A percentile compares a stretch with the other conserved stretches of the same genome.
Conservation (phyloP, 306 rosid genomes). For the Cyamopsis tetragonoloba region DNA sequence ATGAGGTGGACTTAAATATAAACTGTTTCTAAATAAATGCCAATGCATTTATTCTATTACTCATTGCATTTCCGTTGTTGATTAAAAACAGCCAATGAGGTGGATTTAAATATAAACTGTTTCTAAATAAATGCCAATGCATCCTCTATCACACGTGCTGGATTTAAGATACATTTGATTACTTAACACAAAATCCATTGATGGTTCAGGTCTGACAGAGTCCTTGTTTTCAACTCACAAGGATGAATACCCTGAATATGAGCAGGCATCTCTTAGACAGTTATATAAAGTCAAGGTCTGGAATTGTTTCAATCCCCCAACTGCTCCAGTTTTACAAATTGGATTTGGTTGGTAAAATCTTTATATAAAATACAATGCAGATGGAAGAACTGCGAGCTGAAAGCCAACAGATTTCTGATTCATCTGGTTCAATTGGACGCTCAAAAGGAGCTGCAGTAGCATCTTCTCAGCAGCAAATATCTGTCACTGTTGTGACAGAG, state of each 20-base stretch:
- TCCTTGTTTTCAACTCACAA: slow-evolving; percentile 86
- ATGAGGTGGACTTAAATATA: background rate
- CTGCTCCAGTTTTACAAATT: background rate
- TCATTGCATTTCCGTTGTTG: background rate
- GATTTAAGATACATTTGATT: slow-evolving; percentile 7
- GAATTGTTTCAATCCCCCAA: slow-evolving; percentile 17
- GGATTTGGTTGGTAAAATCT: slow-evolving; percentile 19
- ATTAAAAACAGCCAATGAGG: background rate
- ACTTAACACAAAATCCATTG: slow-evolving; percentile 17
- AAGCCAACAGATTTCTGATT: slow-evolving; percentile 71
- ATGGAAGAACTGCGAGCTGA: slow-evolving; percentile 89
- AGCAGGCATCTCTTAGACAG: slow-evolving; percentile 90
- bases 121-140: background rate
- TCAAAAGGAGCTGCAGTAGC: slow-evolving; percentile 76
- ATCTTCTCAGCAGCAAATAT: slow-evolving; percentile 88
- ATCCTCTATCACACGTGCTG: background rate
- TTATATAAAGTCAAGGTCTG: slow-evolving; percentile 88
- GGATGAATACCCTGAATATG: slow-evolving; percentile 96
- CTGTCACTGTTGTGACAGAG: slow-evolving; percentile 97
- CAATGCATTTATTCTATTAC: background rate
- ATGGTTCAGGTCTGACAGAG: slow-evolving; percentile 84
- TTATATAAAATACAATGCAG: slow-evolving; percentile 41
- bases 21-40: background rate
- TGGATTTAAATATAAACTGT: background rate
- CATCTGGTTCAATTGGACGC: slow-evolving; percentile 90